Evolutionary conservation across 2,329 filamentous ascomycete species (phyloP).

Genomic region (Scedosporium dehoogii): DNA sequence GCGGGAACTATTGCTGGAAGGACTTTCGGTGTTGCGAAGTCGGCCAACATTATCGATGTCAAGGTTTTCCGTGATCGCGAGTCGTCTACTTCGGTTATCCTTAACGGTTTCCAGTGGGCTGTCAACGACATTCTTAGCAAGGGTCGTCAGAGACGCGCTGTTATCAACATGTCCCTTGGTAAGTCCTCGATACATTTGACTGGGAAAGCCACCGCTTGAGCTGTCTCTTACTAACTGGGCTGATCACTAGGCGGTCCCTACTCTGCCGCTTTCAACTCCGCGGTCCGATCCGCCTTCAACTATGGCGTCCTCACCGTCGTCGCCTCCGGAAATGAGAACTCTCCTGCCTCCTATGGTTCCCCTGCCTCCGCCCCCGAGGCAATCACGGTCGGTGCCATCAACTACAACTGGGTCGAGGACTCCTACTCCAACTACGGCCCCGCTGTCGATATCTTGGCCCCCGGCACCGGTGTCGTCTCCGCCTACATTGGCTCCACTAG

Average conservation of each 20-base stretch:
- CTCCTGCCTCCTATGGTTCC: constrained; percentile 9
- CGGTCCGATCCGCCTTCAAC: constrained; percentile 14
- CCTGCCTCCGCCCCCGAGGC: constrained; percentile 15
- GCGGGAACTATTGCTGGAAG: constrained; percentile 24
- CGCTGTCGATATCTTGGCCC: constrained; percentile 33
- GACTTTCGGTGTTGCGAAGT: constrained; percentile 30
- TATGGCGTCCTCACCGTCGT: constrained; percentile 28
- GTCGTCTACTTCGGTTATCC: constrained; percentile 18
- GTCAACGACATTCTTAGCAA: constrained; percentile 21
- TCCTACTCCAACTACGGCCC: constrained; percentile 38
- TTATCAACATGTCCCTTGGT: constrained; percentile 34
- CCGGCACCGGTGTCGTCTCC: constrained; percentile 30
- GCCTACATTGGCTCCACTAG: constrained; percentile 28
- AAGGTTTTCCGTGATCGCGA: constrained; percentile 30
- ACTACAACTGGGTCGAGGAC: constrained; percentile 17
- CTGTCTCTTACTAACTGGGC: no score
- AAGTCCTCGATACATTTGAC: no score
- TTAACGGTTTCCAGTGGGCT: constrained; percentile 25
- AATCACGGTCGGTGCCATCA: constrained; percentile 20
- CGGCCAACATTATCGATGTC: constrained; percentile 31
- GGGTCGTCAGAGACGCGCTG: constrained; percentile 20
- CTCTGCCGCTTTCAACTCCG: constrained; percentile 10
- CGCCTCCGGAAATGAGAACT: constrained; percentile 15
- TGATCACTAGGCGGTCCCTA: constrained; percentile 7
- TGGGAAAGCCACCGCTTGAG: no score